phyloP scores from a whole-genome alignment of 495 filamentous ascomycete genomes.

The Neurospora sp. region DNA sequence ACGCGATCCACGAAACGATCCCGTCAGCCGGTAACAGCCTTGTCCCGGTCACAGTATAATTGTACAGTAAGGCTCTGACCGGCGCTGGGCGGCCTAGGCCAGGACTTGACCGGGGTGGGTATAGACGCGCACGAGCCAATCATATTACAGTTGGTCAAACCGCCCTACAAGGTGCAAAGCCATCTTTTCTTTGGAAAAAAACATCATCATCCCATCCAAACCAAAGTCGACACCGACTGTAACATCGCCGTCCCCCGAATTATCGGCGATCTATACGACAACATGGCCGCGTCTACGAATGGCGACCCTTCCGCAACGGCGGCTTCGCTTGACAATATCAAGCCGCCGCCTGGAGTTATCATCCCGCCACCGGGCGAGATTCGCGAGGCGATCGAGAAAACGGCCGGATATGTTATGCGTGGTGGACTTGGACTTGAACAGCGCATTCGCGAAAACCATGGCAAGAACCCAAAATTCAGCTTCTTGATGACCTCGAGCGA shows the following conservation, averaged over 20 bases:
- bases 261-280: not conserved
- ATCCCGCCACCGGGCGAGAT: constrained; percentile 72
- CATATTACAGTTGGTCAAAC: not conserved
- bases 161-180: not conserved
- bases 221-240: not conserved
- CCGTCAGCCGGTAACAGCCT: not conserved
- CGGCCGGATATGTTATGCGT: constrained; percentile 85
- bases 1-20: not conserved
- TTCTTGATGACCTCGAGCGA: constrained; percentile 71
- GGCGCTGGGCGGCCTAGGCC: not conserved
- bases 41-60: not conserved
- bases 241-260: not conserved
- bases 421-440: constrained; percentile 81
- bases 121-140: not conserved
- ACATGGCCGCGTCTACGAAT: constrained; percentile 46
- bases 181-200: not conserved
- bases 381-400: constrained; percentile 73
- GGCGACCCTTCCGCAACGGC: constrained; percentile 37
- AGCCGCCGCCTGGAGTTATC: constrained; percentile 73
- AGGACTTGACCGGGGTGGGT: not conserved
- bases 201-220: not conserved
- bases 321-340: constrained; percentile 44
- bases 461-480: constrained; percentile 79
- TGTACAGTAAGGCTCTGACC: not conserved
- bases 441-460: constrained; percentile 77